These are phyloP conservation scores for Backusella australiensis DNA, from an alignment of 192 early-diverging fungal species.

Conservation along the genomic window DNA sequence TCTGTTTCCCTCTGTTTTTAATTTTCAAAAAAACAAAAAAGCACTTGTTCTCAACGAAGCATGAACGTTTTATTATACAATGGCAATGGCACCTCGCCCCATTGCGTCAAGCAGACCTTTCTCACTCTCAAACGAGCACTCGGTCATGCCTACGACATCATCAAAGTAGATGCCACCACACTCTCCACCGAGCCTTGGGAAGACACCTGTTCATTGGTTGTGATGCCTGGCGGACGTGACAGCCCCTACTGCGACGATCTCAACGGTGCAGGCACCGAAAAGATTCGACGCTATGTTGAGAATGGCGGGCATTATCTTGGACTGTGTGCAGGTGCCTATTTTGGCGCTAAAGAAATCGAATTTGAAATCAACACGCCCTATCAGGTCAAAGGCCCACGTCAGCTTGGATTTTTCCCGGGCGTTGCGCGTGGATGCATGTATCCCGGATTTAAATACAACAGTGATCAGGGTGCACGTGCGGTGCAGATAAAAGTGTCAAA, in stretches of 20 bases:
- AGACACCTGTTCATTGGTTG: slow-evolving; percentile 78
- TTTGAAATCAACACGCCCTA: slow-evolving; percentile 68
- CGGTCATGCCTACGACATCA: slow-evolving; percentile 84
- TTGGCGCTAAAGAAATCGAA: slow-evolving; percentile 64
- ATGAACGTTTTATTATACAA: slow-evolving; percentile 87
- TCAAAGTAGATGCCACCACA: slow-evolving; percentile 72
- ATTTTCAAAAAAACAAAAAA: neutral
- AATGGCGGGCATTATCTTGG: slow-evolving; percentile 87
- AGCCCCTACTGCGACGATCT: slow-evolving; percentile 75
- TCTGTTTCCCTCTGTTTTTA: neutral
- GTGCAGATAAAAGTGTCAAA: slow-evolving; percentile 46
- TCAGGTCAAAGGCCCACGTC: slow-evolving; percentile 66
- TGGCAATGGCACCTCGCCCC: slow-evolving; percentile 69
- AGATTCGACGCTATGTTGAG: slow-evolving; percentile 65
- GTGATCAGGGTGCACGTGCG: slow-evolving; percentile 71
- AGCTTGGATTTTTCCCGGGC: slow-evolving; percentile 70
- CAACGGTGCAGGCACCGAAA: slow-evolving; percentile 57
- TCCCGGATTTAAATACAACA: slow-evolving; percentile 83
- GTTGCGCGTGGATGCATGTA: slow-evolving; percentile 71
- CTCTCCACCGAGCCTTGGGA: slow-evolving; percentile 85
- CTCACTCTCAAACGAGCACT: slow-evolving; percentile 73
- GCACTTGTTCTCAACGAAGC: neutral
- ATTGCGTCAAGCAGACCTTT: slow-evolving; percentile 61
- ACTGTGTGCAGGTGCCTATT: slow-evolving; percentile 91
- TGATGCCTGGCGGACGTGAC: slow-evolving; percentile 90